Base-by-base conservation (phyloP, 352 stramenopile genomes). In the Globisporangium recalcitrans region DNA sequence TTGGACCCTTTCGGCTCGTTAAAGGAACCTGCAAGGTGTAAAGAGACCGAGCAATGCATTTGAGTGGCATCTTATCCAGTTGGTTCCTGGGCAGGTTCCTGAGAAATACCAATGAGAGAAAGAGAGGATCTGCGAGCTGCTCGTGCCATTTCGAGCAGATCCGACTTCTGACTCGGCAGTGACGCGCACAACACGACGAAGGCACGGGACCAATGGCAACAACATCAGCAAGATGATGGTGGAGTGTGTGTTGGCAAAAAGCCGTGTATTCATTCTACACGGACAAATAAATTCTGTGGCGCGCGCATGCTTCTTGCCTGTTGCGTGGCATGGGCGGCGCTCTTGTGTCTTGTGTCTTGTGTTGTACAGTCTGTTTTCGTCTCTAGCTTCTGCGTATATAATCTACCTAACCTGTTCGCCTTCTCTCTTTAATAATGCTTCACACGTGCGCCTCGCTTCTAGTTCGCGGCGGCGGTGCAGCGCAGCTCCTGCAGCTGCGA, bases 401-500 rank as follows among this genome's bases (percentile, higher is more conserved):
- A 36, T 68, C 56, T 68, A 63, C 46, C 62, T 63, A 59, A 51
- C 48, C 49, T 55, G 47, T 60, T 53, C 53, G 46, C 59, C 31
- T 34, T 58, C 16, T 55, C n/a, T 55, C 7, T 19, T 55, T 53
- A 19, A 19, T 11, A 13, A 51, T 51, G 9, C 44, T 24, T 24
- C 24, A 19, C 21, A 2, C 24, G 22, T 5, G 11, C 14, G 13
- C 7, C 22, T 34, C 27, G n/a, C n/a, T 51, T 67, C 27, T 55
- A 59, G 54, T 62, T 60, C 21, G 62, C 56, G 14, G 62, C 62
- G 21, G 62, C 56, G 5, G 68, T 62, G 31, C 78, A 82, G 22
- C 78, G 82, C 66, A 91, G 68, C 57, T 91, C 80, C 1, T 77
- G 80, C n/a, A 95, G 71, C 70, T 95, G 85, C 36, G 74, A 74